Conservation (phyloP, 2,329 filamentous ascomycete species). For the Fusarium globosum region DNA sequence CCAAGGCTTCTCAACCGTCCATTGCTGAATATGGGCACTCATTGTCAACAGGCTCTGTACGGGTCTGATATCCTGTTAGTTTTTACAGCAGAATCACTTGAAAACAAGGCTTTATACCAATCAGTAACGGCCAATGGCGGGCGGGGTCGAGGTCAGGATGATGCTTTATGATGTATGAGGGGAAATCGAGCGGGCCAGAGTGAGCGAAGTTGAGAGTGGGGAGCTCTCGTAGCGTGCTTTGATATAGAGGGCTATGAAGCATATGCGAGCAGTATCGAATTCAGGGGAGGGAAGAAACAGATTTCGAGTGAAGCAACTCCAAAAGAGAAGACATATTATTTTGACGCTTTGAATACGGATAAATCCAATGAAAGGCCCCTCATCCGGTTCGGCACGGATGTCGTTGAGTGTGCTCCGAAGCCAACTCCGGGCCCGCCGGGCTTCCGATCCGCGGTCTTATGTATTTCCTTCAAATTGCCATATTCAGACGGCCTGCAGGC, state of each 20-base stretch:
- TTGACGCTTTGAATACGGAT: background rate
- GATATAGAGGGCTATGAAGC: background rate
- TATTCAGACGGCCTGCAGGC: background rate
- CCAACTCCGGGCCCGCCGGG: slow-evolving; percentile 36
- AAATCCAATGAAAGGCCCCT: slow-evolving; percentile 14
- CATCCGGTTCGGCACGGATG: slow-evolving; percentile 25
- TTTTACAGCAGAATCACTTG: background rate
- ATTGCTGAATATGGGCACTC: slow-evolving; percentile 58
- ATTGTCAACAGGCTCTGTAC: slow-evolving; percentile 6
- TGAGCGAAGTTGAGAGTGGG: slow-evolving; percentile 5
- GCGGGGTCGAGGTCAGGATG: slow-evolving; percentile 27
- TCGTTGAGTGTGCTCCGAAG: slow-evolving; percentile 12
- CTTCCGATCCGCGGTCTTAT: slow-evolving; percentile 39
- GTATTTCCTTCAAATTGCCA: slow-evolving; percentile 1
- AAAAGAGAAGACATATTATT: background rate
- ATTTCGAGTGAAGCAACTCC: background rate
- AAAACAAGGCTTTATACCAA: background rate
- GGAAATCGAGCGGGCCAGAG: slow-evolving; percentile 19
- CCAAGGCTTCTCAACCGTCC: slow-evolving; percentile 65
- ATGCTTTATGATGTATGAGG: slow-evolving; percentile 27
- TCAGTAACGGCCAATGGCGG: slow-evolving; percentile 7
- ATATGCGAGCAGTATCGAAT: background rate
- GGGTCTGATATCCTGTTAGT: background rate
- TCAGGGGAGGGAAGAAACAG: background rate
- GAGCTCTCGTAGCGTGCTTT: background rate